phyloP scores from a whole-genome alignment of 1,139 yeast genomes.

The Chernovozyma sophiae-reginae region DNA sequence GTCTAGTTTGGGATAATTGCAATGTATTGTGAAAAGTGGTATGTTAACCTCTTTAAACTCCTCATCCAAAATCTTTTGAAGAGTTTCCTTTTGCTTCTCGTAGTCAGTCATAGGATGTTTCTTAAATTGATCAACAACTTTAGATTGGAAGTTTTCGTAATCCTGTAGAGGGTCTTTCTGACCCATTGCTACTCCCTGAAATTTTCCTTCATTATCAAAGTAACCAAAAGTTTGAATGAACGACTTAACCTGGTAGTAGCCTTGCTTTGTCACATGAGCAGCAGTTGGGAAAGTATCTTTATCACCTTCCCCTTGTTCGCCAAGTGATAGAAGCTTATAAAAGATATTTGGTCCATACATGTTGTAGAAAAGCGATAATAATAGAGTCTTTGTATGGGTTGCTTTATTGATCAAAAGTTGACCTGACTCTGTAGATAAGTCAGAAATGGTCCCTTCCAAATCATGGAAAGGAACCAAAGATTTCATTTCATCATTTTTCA shows the following conservation, averaged over 20 bases:
- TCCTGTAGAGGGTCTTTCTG: constrained; percentile 35
- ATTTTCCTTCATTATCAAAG: constrained; percentile 17
- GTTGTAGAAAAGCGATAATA: constrained; percentile 54
- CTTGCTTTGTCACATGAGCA: constrained; percentile 43
- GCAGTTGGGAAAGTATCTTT: constrained; percentile 64
- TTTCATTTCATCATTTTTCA: constrained; percentile 11
- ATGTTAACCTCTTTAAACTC: constrained; percentile 14
- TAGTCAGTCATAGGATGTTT: constrained; percentile 8
- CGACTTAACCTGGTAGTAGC: constrained; percentile 49
- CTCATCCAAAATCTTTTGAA: constrained; percentile 16
- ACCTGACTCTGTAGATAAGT: constrained; percentile 62
- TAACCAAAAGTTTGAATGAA: constrained; percentile 32
- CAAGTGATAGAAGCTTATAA: constrained; percentile 55
- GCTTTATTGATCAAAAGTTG: constrained; percentile 52
- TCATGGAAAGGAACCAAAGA: constrained; percentile 40
- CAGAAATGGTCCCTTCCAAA: constrained; percentile 54
- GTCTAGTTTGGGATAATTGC: constrained; percentile 38
- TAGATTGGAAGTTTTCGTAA: constrained; percentile 15
- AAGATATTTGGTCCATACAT: constrained; percentile 54
- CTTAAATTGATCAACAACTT: constrained; percentile 8
- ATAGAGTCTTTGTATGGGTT: constrained; percentile 49
- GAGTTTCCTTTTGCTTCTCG: constrained; percentile 19
- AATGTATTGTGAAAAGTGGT: constrained; percentile 32
- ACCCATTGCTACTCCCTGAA: constrained; percentile 40
- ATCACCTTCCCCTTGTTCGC: constrained; percentile 65